These are phyloP conservation scores for Macrocybe gigantea DNA, from an alignment of 768 basidiomycete genomes.

Conservation along the genomic window DNA sequence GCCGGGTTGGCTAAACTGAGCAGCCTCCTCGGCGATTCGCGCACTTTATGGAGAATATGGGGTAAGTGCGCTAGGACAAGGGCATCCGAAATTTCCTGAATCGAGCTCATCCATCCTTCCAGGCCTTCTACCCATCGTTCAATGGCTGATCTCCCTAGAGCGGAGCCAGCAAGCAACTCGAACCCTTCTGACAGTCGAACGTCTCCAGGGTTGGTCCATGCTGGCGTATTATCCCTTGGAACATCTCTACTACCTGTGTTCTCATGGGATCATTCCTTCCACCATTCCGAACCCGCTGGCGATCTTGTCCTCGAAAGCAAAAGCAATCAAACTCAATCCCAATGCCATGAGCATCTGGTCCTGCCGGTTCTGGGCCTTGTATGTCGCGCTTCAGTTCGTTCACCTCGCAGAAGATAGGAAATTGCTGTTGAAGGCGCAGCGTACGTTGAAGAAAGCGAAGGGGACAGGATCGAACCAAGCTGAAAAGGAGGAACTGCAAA, in stretches of 20 bases:
- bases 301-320: slow-evolving; percentile 33
- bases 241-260: slow-evolving; percentile 62
- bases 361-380: slow-evolving; percentile 75
- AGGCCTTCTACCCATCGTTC: slow-evolving; percentile 76
- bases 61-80: slow-evolving; percentile 36
- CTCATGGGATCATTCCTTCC: slow-evolving; percentile 55
- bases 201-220: slow-evolving; percentile 78
- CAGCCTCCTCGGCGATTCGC: slow-evolving; percentile 55
- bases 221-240: slow-evolving; percentile 76
- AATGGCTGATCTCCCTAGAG: slow-evolving; percentile 76
- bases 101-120: neutral
- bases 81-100: too few species aligned
- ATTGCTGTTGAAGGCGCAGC: slow-evolving; percentile 49
- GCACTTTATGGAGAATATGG: slow-evolving; percentile 75
- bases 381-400: slow-evolving; percentile 70
- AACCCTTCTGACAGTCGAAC: slow-evolving; percentile 68
- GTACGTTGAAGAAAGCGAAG: slow-evolving; percentile 51
- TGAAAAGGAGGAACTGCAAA: slow-evolving; percentile 51
- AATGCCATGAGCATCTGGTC: slow-evolving; percentile 61
- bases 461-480: slow-evolving; percentile 36
- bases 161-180: slow-evolving; percentile 67
- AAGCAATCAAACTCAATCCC: slow-evolving; percentile 38
- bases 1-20: slow-evolving; percentile 48
- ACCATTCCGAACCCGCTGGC: slow-evolving; percentile 41
- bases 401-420: slow-evolving; percentile 67